A percentile compares a stretch with the other conserved stretches of the same genome.
Conservation (phyloP, 345 rosid species). For the Moricandia moricandioides region DNA sequence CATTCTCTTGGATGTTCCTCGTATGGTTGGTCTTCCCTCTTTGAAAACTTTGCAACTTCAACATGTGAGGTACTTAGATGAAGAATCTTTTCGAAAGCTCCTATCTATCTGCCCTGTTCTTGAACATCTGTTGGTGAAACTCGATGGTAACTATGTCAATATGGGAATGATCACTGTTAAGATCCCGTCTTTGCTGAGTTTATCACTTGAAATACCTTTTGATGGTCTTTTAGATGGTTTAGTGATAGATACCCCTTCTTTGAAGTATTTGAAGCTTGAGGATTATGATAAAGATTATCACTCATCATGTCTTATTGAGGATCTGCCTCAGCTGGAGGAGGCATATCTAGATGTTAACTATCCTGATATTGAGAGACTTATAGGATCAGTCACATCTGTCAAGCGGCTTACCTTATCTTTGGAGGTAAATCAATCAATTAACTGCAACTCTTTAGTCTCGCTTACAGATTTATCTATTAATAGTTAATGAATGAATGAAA, state of each 20-base stretch:
- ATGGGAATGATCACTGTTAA: background rate
- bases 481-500: background rate
- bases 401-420: background rate
- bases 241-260: conserved; percentile 9
- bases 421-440: background rate
- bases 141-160: background rate
- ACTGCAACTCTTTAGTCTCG: background rate
- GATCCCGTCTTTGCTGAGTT: background rate
- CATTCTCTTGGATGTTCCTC: conserved; percentile 9
- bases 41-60: background rate
- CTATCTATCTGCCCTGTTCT: background rate
- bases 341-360: background rate
- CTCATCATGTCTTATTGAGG: background rate
- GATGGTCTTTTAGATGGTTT: background rate
- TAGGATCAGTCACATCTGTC: conserved; percentile 14
- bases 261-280: background rate
- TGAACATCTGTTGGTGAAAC: background rate
- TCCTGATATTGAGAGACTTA: background rate
- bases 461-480: background rate
- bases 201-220: background rate
- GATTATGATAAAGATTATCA: background rate
- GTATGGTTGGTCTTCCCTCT: conserved; percentile 7
- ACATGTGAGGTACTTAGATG: background rate
- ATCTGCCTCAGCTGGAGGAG: background rate
- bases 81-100: background rate